Percentiles rank a stretch among this genome's conserved stretches.
Conservation (phyloP, 345 rosid genomes). For the Gossypium raimondii region DNA sequence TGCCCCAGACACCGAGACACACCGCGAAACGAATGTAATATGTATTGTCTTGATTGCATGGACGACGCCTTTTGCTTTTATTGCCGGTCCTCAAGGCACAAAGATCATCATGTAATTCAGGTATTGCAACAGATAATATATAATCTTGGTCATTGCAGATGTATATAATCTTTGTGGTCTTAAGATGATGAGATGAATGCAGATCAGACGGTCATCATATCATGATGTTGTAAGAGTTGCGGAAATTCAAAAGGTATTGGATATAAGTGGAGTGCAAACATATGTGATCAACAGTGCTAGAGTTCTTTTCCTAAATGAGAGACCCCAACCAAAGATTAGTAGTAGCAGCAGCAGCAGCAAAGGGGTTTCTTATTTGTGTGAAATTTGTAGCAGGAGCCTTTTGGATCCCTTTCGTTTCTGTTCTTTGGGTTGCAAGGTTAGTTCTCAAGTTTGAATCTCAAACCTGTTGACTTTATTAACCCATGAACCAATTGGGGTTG, state of each 20-base stretch:
- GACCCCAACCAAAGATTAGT: constrained; percentile 29
- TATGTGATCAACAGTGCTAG: constrained; percentile 40
- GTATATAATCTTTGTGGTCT: background rate
- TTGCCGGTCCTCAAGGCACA: constrained; percentile 34
- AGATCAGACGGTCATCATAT: constrained; percentile 42
- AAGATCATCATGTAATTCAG: constrained; percentile 33
- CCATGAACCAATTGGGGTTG: background rate
- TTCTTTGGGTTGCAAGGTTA: constrained; percentile 42
- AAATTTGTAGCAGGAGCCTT: constrained; percentile 30
- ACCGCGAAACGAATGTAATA: constrained; percentile 30
- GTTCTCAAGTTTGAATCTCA: background rate
- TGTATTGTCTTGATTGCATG: constrained; percentile 38
- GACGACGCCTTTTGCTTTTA: constrained; percentile 33
- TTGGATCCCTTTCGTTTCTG: constrained; percentile 35
- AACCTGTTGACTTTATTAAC: too few species aligned
- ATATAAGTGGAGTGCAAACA: constrained; percentile 37
- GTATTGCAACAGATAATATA: constrained; percentile 3
- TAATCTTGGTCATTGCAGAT: too few species aligned
- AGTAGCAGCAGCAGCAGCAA: constrained; percentile 9
- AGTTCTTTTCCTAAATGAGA: constrained; percentile 34
- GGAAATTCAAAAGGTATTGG: constrained; percentile 31
- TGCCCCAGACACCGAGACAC: constrained; percentile 27
- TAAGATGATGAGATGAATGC: background rate
- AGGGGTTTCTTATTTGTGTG: constrained; percentile 31
- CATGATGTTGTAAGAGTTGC: constrained; percentile 36